These are phyloP conservation scores for Aspergillus novofumigatus DNA, from an alignment of 2,329 filamentous ascomycete species.

Conservation along the genomic window DNA sequence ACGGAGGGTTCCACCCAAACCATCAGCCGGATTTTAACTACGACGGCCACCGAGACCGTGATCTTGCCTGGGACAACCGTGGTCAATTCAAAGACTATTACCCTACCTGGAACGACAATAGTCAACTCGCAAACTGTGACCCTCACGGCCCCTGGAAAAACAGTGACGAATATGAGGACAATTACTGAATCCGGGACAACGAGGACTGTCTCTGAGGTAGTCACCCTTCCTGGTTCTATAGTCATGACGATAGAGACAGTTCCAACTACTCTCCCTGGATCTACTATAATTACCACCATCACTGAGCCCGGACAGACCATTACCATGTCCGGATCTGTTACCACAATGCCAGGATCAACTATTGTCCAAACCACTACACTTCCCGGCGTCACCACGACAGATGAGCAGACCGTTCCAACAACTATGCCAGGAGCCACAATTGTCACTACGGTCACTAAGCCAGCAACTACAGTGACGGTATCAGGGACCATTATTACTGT, in stretches of 20 bases:
- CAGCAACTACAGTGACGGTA: not conserved
- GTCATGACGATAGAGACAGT: not conserved
- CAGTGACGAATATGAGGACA: not conserved
- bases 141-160: not conserved
- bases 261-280: not conserved
- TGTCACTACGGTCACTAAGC: not conserved
- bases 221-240: not conserved
- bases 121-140: not conserved
- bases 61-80: not conserved
- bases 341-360: constrained; percentile 16
- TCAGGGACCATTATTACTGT: not conserved
- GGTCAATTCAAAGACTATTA: not conserved
- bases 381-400: not conserved
- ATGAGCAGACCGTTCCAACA: not conserved
- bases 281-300: not conserved
- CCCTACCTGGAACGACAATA: not conserved
- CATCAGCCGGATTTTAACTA: not conserved
- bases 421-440: not conserved
- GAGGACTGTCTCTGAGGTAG: constrained; percentile 10
- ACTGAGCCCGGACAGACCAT: not conserved
- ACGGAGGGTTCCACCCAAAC: not conserved
- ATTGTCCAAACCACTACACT: not conserved
- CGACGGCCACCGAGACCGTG: not conserved
- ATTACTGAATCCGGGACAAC: not conserved
- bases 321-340: not conserved